Percentiles rank a stretch among this genome's conserved stretches.
These are phyloP conservation scores for Hypomyces perniciosus DNA, from an alignment of 2,329 filamentous ascomycete genomes.

Conservation along the genomic window DNA sequence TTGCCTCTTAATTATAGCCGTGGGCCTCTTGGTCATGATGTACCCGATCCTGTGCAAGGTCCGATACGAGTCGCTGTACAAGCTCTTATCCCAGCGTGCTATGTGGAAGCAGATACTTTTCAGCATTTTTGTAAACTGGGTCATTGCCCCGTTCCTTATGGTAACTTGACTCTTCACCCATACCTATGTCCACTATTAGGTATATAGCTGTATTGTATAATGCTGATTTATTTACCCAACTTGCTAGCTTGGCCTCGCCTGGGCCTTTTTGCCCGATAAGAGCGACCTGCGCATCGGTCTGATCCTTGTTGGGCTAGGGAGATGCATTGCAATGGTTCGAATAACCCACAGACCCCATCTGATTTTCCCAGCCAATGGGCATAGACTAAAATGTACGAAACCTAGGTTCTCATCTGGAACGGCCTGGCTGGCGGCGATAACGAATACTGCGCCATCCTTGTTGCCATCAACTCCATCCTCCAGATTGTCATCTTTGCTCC, in stretches of 20 bases:
- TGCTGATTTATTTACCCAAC: no score
- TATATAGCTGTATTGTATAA: no score
- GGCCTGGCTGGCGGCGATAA: slow-evolving; percentile 62
- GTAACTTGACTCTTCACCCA: slow-evolving; percentile 32
- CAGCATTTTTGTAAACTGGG: slow-evolving; percentile 74
- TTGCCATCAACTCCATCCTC: slow-evolving; percentile 67
- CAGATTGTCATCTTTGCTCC: slow-evolving; percentile 71
- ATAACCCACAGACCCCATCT: not conserved
- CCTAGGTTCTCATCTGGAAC: slow-evolving; percentile 62
- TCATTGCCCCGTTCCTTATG: slow-evolving; percentile 78
- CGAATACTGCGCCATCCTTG: slow-evolving; percentile 78
- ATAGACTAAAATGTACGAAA: not conserved
- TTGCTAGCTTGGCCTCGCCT: slow-evolving; percentile 56
- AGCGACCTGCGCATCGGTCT: slow-evolving; percentile 56
- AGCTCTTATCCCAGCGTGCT: slow-evolving; percentile 51
- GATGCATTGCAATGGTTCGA: slow-evolving; percentile 81
- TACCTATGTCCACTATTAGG: no score
- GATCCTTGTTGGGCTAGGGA: slow-evolving; percentile 75
- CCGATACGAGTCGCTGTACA: slow-evolving; percentile 67
- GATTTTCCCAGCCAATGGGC: not conserved
- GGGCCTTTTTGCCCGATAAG: slow-evolving; percentile 60
- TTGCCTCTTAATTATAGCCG: slow-evolving; percentile 46
- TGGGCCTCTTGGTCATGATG: slow-evolving; percentile 87
- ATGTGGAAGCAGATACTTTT: slow-evolving; percentile 78
- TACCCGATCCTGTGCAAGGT: slow-evolving; percentile 89